Base-by-base conservation (phyloP, 2,329 filamentous ascomycete species). In the Cladophialophora immunda region DNA sequence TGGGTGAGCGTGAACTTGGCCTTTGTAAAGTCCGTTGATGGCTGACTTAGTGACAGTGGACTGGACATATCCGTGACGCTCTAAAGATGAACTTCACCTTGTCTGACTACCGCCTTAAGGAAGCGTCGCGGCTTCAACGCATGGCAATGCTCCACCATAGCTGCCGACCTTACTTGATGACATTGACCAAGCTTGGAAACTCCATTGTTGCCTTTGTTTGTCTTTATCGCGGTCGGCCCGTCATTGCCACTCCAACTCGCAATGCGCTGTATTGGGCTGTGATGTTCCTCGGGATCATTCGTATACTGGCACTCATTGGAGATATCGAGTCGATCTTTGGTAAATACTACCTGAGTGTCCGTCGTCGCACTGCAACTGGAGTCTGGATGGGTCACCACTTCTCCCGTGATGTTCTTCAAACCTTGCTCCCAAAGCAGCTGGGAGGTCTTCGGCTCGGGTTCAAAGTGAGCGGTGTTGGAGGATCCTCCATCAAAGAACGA, bases 1-100 rank as follows among this genome's bases (percentile, higher is more conserved):
- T 80, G 78, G 78, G 69, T 73, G 60, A 62, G 66, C 57, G 71
- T 74, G 61, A 86, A 85, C 0, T 80, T 87, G 7, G 27, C 1
- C 84, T 87, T 74, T 1, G n/a, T n/a, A 36, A 47, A 19, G n/a
- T 13, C 32, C 27, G 11, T 41, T n/a, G 22, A 52, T 30, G 58
- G n/a, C 63, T 70, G 54, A 70, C 62, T 45, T 19, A 22, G 36
- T 57, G 25, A 25, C 56, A 71, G 69, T 71, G 66, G 65, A 67
- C 64, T 36, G 70, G 70, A 8, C 66, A 69, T 52, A 66, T 71
- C 30, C 62, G 30, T 54, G 64, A 69, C 50, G 54, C 61, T 19
- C 45, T 66, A 29, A 45, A 34, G 6, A 56, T 65, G 41, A 62
- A 64, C 36, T 66, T 70, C 47, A 64, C 68, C 17, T 34, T 68